Base-by-base conservation (phyloP, 2,329 filamentous ascomycete species). In the Diplodia corticola region DNA sequence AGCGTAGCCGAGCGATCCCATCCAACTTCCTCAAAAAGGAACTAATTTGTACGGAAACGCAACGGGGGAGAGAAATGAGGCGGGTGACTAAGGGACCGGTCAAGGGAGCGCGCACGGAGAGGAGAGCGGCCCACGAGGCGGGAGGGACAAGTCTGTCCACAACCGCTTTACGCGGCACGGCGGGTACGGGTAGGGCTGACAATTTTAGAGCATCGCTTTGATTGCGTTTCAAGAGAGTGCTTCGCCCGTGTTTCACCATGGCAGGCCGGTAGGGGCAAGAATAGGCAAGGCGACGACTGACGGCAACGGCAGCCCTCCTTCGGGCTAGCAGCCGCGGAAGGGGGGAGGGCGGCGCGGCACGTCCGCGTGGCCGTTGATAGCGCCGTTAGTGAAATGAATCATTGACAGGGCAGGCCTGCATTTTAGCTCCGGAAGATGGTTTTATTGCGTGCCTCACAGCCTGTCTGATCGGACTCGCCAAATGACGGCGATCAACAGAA, bases 161-260 rank as follows among this genome's bases (percentile, higher is more conserved):
- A 24, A 33, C 57, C 48, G 57, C 44, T 61, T 61, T 22, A 49
- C 57, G 57, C 57, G 57, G 57, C 26, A 35, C 17, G 40, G 44
- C 44, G 40, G 57, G 57, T 61, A 61, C 44, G 40, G 57, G 57
- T 61, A 61, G 44, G 57, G 57, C 57, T 61, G 57, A 61, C 57
- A 49, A 61, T 61, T 49, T 61, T 35, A 35, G 40, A 35, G 44
- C 17, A 24, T 49, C 28, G 57, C 49, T 44, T 61, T 26, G 22
- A 61, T 33, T 49, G 26, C 37, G 57, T 61, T 61, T 61, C 57
- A 61, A 33, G 24, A 35, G 44, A 0, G 26, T 24, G 57, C 57
- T 9, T 49, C 55, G 40, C 26, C 12, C 26, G n/a, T 30, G 55
- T 48, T 48, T 60, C 44, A 61, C 17, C 35, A 35, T 13, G 7